These are phyloP conservation scores for Litchi chinensis DNA, from an alignment of 345 rosid species.

Conservation along the genomic window DNA sequence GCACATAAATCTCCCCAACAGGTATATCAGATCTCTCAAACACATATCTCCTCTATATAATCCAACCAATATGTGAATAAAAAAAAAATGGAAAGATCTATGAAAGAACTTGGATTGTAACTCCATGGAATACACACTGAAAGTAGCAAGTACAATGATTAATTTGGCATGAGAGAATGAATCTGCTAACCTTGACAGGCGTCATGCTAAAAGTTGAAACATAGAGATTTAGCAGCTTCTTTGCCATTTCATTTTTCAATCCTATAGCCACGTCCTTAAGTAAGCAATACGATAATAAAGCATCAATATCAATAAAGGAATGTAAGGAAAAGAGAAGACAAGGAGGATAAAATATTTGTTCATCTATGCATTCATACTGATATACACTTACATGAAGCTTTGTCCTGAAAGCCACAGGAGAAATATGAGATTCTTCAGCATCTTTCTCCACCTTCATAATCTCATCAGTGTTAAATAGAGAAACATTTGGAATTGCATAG, in stretches of 20 bases:
- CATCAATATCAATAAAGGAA: constrained; percentile 18
- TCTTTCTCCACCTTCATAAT: constrained; percentile 70
- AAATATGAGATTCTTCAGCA: constrained; percentile 60
- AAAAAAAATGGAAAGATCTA: not conserved
- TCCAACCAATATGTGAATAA: constrained; percentile 26
- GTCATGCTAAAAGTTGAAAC: constrained; percentile 86
- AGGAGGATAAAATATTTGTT: not conserved
- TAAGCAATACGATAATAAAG: constrained; percentile 25
- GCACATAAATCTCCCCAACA: constrained; percentile 75
- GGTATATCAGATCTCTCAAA: constrained; percentile 82
- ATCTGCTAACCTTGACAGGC: constrained; percentile 76
- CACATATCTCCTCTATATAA: constrained; percentile 76
- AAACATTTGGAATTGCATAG: constrained; percentile 76
- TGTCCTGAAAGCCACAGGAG: constrained; percentile 52
- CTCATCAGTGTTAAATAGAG: constrained; percentile 63
- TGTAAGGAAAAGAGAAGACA: constrained; percentile 11
- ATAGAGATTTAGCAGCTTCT: constrained; percentile 63
- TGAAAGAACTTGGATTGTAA: not conserved
- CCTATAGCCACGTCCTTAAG: constrained; percentile 66
- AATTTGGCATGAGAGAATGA: not conserved
- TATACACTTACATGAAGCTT: constrained; percentile 71
- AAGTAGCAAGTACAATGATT: not conserved
- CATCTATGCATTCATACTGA: not conserved
- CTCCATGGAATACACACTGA: not conserved
- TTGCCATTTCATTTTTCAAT: constrained; percentile 74